Conservation (phyloP, 441 rosid species). For the Aquilaria agallochum region DNA sequence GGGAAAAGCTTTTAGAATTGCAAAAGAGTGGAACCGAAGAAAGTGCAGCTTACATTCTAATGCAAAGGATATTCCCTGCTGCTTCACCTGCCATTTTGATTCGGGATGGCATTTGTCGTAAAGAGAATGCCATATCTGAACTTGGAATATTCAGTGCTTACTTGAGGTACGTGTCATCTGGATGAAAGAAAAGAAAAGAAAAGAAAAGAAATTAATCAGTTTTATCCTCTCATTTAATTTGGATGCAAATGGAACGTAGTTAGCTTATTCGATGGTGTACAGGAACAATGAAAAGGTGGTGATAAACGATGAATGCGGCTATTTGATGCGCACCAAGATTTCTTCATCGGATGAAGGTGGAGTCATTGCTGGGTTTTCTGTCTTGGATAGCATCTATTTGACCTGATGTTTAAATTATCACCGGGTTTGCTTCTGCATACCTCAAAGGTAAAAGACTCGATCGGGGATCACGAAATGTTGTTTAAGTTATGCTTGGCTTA, state of each 20-base stretch:
- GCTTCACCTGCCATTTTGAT: conserved; percentile 57
- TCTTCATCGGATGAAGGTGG: conserved; percentile 98
- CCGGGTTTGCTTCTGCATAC: no score
- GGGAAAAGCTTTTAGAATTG: conserved; percentile 65
- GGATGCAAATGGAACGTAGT: background rate
- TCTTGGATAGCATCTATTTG: conserved; percentile 84
- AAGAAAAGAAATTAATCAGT: background rate
- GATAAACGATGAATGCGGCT: conserved; percentile 76
- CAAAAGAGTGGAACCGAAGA: conserved; percentile 62
- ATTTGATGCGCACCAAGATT: conserved; percentile 88
- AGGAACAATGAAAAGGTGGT: conserved; percentile 87
- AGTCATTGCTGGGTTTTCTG: conserved; percentile 92
- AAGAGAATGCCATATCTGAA: conserved; percentile 77
- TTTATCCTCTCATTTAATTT: conserved; percentile 1
- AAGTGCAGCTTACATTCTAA: conserved; percentile 89
- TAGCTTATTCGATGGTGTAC: conserved; percentile 20
- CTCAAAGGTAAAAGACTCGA: no score
- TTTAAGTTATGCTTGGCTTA: no score
- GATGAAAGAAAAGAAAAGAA: background rate
- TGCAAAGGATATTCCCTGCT: conserved; percentile 94
- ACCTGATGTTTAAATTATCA: conserved; percentile 25
- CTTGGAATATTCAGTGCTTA: conserved; percentile 86
- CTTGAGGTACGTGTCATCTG: conserved; percentile 52
- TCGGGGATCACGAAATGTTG: no score
- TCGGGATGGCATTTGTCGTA: conserved; percentile 75